Percentiles rank a stretch among this genome's conserved stretches.
phyloP scores from a whole-genome alignment of 148 eudicot genomes.

The Simmondsia chinensis region DNA sequence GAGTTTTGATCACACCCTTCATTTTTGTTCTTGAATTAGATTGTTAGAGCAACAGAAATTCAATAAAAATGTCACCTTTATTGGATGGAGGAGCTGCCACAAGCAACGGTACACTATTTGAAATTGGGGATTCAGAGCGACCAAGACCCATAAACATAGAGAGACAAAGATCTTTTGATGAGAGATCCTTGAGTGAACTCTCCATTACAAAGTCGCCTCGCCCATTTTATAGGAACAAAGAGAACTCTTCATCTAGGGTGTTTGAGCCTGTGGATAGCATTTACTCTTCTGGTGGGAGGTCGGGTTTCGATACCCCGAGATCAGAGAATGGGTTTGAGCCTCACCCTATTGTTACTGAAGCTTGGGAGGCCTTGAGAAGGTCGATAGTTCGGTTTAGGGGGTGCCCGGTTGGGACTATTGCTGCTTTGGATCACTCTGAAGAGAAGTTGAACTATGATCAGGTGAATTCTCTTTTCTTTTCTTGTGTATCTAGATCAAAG shows the following conservation, averaged over 20 bases:
- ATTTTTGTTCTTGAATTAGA: too few species aligned
- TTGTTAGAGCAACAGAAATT: too few species aligned
- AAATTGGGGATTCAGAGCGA: slow-evolving; percentile 49
- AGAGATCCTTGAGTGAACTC: slow-evolving; percentile 67
- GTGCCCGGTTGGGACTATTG: slow-evolving; percentile 75
- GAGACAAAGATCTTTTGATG: slow-evolving; percentile 66
- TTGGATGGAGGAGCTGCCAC: slow-evolving; percentile 28
- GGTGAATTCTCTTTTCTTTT: slow-evolving; percentile 17
- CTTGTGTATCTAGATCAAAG: neutral
- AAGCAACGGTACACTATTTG: slow-evolving; percentile 35
- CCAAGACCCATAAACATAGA: slow-evolving; percentile 53
- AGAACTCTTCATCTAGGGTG: slow-evolving; percentile 45
- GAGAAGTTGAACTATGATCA: slow-evolving; percentile 86
- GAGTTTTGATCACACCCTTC: too few species aligned
- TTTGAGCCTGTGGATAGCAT: slow-evolving; percentile 46
- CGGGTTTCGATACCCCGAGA: slow-evolving; percentile 50
- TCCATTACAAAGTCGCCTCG: slow-evolving; percentile 57
- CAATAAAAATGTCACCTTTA: too few species aligned
- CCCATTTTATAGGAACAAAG: slow-evolving; percentile 34
- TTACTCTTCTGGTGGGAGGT: slow-evolving; percentile 53
- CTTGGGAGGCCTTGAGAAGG: slow-evolving; percentile 74
- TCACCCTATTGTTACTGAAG: slow-evolving; percentile 63
- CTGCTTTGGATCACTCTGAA: slow-evolving; percentile 58
- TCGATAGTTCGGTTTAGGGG: slow-evolving; percentile 62
- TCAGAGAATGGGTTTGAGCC: slow-evolving; percentile 48